Base-by-base conservation (phyloP, 306 rosid genomes). In the Dryas octopetala region DNA sequence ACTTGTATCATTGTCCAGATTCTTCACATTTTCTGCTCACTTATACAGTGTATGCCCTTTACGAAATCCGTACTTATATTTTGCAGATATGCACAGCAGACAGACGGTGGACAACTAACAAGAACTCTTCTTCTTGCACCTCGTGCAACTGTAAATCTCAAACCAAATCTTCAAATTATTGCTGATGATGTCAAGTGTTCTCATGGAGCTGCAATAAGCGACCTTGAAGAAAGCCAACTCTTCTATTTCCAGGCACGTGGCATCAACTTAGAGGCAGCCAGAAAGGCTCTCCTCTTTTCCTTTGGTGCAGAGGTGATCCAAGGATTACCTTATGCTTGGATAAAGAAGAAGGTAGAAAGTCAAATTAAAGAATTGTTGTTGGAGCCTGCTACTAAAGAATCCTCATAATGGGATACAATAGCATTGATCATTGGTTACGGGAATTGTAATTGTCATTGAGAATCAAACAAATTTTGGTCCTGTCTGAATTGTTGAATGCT, bases 181-280 rank as follows among this genome's bases (percentile, higher is more conserved):
- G 97, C 99, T 0, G 89, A 95, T 53, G 93, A 95, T 8, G 99
- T 95, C 55, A 92, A 90, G 82, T 95, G 99, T 74, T 95, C 99
- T 8, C 99, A 95, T 75, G 99, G 97, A 74, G 97, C 97, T 76
- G 99, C 99, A 43, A 92, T 95, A 74, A 91, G 99, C 62, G 99
- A 95, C 81, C 85, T 92, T 5, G 99, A 95, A 85, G 92, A 89
- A 74, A 85, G 82, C 74, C 97, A 95, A 23, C 96, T 95, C 46
- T 79, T 91, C 78, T 95, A 92, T 79, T 95, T 92, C 80, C 88
- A 47, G 67, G 89, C 99, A 8, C 99, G 99, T 3, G 99, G 99
- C 62, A 86, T 95, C 32, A 86, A 86, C 82, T 4, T 67, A 41
- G 74, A 85, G 76, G 87, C 89, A 26, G 99, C 99, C 17, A 89